Evolutionary conservation across 2,329 filamentous ascomycete genomes (phyloP).

Genomic region (Aspergillus hiratsukae): DNA sequence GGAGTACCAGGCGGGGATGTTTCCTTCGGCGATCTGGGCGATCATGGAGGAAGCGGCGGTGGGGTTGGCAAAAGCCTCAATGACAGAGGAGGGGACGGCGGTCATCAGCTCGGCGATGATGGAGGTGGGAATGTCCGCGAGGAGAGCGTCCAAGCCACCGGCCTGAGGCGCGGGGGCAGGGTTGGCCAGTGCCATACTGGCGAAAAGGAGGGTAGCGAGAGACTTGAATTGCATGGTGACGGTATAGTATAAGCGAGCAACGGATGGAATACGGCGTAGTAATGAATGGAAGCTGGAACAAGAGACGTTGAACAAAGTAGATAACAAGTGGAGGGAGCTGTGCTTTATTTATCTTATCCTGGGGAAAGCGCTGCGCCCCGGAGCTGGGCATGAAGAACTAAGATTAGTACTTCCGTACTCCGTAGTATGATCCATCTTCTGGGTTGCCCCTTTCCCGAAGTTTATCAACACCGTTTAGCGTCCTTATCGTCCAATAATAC

Average conservation of each 20-base stretch:
- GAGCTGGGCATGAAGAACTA: too few relatives aligned
- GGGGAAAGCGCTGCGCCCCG: too few relatives aligned
- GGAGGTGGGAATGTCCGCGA: background rate
- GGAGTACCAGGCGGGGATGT: background rate
- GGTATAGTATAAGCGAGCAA: background rate
- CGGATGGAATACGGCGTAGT: too few relatives aligned
- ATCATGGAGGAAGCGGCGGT: background rate
- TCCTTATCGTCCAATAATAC: too few relatives aligned
- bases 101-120: background rate
- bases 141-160: background rate
- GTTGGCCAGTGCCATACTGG: background rate
- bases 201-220: background rate
- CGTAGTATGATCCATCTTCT: too few relatives aligned
- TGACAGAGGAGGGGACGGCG: background rate
- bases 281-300: too few relatives aligned
- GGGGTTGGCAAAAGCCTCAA: background rate
- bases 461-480: too few relatives aligned
- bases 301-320: too few relatives aligned
- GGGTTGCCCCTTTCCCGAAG: too few relatives aligned
- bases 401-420: too few relatives aligned
- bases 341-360: too few relatives aligned
- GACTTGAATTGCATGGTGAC: background rate
- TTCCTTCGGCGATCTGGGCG: background rate
- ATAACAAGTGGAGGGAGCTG: too few relatives aligned
- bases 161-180: background rate